Base-by-base conservation (phyloP, 768 basidiomycete genomes). In the Trametopsis cervina region DNA sequence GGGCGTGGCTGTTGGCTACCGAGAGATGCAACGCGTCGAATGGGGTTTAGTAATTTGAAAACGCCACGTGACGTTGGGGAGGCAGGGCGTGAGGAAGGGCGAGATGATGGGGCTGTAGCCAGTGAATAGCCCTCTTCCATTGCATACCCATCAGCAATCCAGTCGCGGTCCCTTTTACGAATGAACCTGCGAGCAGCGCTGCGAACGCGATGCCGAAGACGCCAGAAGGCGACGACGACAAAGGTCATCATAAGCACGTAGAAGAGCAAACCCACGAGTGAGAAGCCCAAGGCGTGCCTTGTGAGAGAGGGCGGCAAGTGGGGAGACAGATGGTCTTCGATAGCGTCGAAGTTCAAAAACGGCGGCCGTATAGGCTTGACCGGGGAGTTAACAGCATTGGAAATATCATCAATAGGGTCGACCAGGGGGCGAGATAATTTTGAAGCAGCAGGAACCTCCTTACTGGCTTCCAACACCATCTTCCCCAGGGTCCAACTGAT, bases 401-500 rank as follows among this genome's bases (percentile, higher is more conserved):
- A 75, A 39, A 80, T 72, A 54, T 81, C 77, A 45, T 86, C 81
- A 46, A 87, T 71, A 7, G 87, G 86, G 56, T 90, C 89, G 22
- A 74, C 74, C n/a, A 89, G 61, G 4, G 85, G 87, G 43, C 68
- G 73, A 22, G 69, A 65, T 3, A 68, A 57, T 46, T 71, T 72
- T 11, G 66, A 55, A 37, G 73, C 66, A 5, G 74, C 62, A 3
- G 78, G 77, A 5, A 92, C 78, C 62, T 89, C 88, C 54, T 87
- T 89, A 69, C 89, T 92, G 22, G 96, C 96, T 66, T 98, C 95
- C 22, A 97, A 76, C 0, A 98, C 95, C 94, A 98, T 98, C 66
- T 97, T 98, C 22, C 96, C 96, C 26, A 98, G 74, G 3, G 96
- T 97, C 96, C 96, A 99, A 58, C 82, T 91, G 59, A 99, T 91